phyloP scores from a whole-genome alignment of 2,329 filamentous ascomycete genomes.

The Colletotrichum coccodes region DNA sequence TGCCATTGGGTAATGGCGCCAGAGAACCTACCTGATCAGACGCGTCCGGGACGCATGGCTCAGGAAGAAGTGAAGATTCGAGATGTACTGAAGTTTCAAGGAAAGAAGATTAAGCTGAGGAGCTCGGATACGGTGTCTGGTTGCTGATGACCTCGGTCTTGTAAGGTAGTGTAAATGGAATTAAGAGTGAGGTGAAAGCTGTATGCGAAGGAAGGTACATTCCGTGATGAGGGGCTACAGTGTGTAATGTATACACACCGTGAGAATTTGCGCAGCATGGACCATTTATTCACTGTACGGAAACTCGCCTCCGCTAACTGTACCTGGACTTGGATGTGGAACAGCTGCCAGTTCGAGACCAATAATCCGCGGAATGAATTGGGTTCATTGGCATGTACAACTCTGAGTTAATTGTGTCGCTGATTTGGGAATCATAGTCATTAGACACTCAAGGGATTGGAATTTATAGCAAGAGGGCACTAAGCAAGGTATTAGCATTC shows the following conservation, averaged over 20 bases:
- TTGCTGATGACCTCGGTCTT: conserved; percentile 8
- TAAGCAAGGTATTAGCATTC: too few species aligned
- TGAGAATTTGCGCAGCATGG: not conserved
- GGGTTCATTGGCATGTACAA: not conserved
- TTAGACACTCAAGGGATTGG: not conserved
- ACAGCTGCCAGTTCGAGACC: not conserved
- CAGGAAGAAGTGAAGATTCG: not conserved
- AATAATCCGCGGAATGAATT: conserved; percentile 12
- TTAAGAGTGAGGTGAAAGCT: conserved; percentile 24
- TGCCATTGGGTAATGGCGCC: not conserved
- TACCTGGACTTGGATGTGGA: not conserved
- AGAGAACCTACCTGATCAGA: conserved; percentile 13
- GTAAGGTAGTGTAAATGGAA: conserved; percentile 14
- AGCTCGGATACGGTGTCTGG: not conserved
- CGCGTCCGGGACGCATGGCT: conserved; percentile 7
- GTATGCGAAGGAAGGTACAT: conserved; percentile 10
- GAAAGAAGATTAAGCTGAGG: not conserved
- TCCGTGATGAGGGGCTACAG: conserved; percentile 27
- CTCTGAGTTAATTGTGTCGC: not conserved
- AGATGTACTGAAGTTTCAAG: not conserved
- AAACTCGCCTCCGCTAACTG: not conserved
- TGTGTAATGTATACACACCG: not conserved
- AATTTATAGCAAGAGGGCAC: too few species aligned
- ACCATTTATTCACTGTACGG: not conserved
- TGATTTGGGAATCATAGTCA: not conserved